Base-by-base conservation (phyloP, 331 rosid species). In the Rhamnella rubrinervis region DNA sequence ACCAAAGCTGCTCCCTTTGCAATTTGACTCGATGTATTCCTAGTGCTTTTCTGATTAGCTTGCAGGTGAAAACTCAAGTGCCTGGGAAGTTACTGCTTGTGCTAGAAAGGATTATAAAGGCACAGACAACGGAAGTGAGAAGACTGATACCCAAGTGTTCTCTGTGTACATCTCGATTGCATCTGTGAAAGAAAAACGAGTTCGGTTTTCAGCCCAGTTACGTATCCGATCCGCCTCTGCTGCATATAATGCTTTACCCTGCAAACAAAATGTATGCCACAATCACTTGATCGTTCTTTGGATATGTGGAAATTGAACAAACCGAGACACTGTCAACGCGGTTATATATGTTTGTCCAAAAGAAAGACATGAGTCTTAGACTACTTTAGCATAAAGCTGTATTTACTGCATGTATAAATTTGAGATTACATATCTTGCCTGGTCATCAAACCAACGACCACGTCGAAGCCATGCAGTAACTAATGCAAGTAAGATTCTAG, bases 131-230 rank as follows among this genome's bases (percentile, higher is more conserved):
- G 8, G 97, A 91, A 95, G 92, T 67, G 99, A 95, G 87, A 91
- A 86, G n/a, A 95, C 97, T 11, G 99, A 87, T 61, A 95, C 59
- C 97, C 93, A 95, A 8, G 97, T 86, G 82, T 83, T 79, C 77
- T 95, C 97, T 37, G 96, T 85, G 83, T 95, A 95, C 92, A 89
- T 91, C 81, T 95, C 98, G 95, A 85, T 95, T 23, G 98, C 98
- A 65, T 91, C 98, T 0, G 96, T 55, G 51, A 79, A 77, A 2
- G 97, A 80, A 73, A 95, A 84, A 12, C 88, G 88, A 1, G 96
- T 82, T 7, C 97, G 89, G 50, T 86, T 85, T 70, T 91, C 98
- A 0, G 97, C 97, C 98, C 97, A 95, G 86, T 95, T 95, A 0
- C 97, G 88, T 20, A 95, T 85, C 14, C 98, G 80, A 72, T 89